Evolutionary conservation across 768 basidiomycete species (phyloP).

Genomic region (Amanita molliuscula): DNA sequence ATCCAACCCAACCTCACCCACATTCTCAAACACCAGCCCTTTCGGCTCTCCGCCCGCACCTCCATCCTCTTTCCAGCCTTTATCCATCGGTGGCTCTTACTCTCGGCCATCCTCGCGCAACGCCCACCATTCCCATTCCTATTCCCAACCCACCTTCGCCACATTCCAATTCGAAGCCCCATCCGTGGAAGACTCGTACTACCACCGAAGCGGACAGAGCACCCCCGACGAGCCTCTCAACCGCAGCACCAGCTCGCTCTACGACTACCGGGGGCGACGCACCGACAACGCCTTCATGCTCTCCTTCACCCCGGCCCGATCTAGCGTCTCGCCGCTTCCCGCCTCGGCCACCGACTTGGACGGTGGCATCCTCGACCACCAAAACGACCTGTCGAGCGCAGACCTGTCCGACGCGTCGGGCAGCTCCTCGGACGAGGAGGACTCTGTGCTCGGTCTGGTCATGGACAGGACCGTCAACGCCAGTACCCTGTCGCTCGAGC

Average conservation of each 20-base stretch:
- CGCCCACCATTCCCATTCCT: slow-evolving; percentile 35
- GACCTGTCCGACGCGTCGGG: slow-evolving; percentile 3
- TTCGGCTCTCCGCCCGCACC: slow-evolving; percentile 29
- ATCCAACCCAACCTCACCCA: slow-evolving; percentile 62
- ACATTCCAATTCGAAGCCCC: slow-evolving; percentile 7
- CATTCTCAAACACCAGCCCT: slow-evolving; percentile 17
- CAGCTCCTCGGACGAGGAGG: slow-evolving; percentile 36
- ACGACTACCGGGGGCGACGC: slow-evolving; percentile 24
- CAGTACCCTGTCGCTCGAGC: slow-evolving; percentile 63
- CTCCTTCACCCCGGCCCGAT: background rate
- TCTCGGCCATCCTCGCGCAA: slow-evolving; percentile 62
- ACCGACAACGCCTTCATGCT: slow-evolving; percentile 20
- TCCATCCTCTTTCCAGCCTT: slow-evolving; percentile 10
- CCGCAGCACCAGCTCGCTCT: slow-evolving; percentile 14
- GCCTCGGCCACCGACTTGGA: slow-evolving; percentile 2
- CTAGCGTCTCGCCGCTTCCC: slow-evolving; percentile 3
- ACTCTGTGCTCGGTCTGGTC: slow-evolving; percentile 44
- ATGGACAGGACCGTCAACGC: slow-evolving; percentile 46
- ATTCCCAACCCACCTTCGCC: slow-evolving; percentile 3
- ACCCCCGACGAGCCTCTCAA: slow-evolving; percentile 24
- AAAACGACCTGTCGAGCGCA: background rate
- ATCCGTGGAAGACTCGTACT: slow-evolving; percentile 13
- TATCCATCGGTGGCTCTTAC: slow-evolving; percentile 7
- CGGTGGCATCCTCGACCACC: background rate
- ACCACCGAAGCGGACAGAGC: slow-evolving; percentile 28